Percentiles rank a stretch among this genome's conserved stretches.
These are phyloP conservation scores for Magnaporthiopsis poae DNA, from an alignment of 2,329 filamentous ascomycete genomes.

Conservation along the genomic window DNA sequence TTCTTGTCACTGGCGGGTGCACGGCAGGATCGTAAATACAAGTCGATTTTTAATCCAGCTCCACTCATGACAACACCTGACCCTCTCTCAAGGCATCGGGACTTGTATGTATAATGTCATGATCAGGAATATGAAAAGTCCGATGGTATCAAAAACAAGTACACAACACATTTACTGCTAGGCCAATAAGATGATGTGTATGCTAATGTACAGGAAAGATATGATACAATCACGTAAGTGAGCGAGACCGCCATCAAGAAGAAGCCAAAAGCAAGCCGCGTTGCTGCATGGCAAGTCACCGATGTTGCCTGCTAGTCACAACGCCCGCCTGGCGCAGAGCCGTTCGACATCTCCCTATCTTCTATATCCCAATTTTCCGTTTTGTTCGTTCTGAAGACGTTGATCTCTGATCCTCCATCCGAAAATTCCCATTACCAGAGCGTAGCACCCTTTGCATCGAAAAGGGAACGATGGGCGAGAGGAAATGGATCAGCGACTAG, in stretches of 20 bases:
- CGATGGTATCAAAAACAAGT: too few species aligned
- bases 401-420: too few species aligned
- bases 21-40: background rate
- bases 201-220: background rate
- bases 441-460: too few species aligned
- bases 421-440: too few species aligned
- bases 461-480: too few species aligned
- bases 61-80: background rate
- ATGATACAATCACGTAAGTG: background rate
- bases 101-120: background rate
- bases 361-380: background rate
- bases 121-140: too few species aligned
- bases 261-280: background rate
- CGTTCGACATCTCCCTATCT: background rate
- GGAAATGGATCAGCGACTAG: too few species aligned
- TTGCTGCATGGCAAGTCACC: background rate
- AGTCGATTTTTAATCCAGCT: background rate
- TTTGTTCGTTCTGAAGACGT: constrained; percentile 8
- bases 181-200: background rate
- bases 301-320: background rate
- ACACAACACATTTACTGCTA: too few species aligned
- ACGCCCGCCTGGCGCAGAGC: background rate
- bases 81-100: too few species aligned
- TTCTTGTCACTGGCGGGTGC: background rate
- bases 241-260: background rate